Evolutionary conservation across 2,329 filamentous ascomycete genomes (phyloP), one percentile per base, ranked within the genome.

Genomic region (Aspergillus brunneoviolaceus): DNA sequence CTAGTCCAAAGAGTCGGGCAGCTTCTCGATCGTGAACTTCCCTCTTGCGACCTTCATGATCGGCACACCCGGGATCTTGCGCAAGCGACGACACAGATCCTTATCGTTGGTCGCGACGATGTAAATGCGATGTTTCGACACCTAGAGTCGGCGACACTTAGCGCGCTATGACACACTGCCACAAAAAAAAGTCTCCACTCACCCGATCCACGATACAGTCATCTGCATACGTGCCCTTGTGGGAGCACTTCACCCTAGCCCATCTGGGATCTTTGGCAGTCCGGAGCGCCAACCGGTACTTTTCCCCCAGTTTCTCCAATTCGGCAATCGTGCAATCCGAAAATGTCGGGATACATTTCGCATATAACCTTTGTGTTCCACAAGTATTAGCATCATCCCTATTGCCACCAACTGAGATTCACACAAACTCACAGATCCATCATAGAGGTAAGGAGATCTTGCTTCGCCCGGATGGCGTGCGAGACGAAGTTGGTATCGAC

Each of bases 11-110:
- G 91, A 91, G 76, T 92, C 90, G 5, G 93, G 93, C 63, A 97
- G 78, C 69, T 93, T 86, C 82, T 98, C 95, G 71, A 99, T 95
- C 51, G 94, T 89, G 77, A 97, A 98, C 77, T 97, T 97, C 50
- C 91, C 92, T 70, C 91, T 85, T 5, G 89, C 90, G 29, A 95
- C 91, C 70, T 88, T 92, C 82, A 96, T 82, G 58, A 85, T 84
- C 1, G 84, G 84, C 12, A 85, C 82, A 71, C 88, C 88, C 1
- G 88, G 88, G 55, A 95, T 87, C 80, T 96, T 97, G 64, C 93
- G 84, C 69, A 96, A 84, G 59, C 93, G 82, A 72, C 92, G 83
- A 80, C 96, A 95, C 61, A 96, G 78, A 67, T 92, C 90, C 67
- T 90, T 84, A 83, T 84, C 82, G 66, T 84, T 84, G 2, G 82